Evolutionary conservation across 257 asterid genomes (phyloP), one percentile per base, ranked within the genome.

Genomic region (Solanum tarapatanum): DNA sequence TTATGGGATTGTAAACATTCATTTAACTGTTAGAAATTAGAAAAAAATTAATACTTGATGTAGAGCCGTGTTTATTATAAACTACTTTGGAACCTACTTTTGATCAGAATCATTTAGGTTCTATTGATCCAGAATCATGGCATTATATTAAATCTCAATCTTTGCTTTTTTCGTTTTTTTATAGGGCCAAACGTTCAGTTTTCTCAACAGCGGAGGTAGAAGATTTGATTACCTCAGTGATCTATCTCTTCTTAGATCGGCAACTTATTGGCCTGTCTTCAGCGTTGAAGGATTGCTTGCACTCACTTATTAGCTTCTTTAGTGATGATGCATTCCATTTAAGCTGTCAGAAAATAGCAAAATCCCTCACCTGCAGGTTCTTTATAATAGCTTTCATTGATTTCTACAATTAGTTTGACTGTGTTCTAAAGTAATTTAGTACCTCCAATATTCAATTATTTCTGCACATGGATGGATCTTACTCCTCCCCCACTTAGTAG

Each of bases 231-330:
- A 89, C 85, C 87, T 88, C 93, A 86, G 90, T 96, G 45, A 90
- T 93, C 84, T 89, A 90, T 55, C 89, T 96, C 90, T 95, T 93
- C 89, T 91, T 97, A 39, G 99, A 97, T 86, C 98, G 98, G 60
- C 92, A 90, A 92, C 92, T 96, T 84, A 72, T 93, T 35, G 98
- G 99, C 89, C 93, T 97, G 23, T 91, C 93, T n/a, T 87, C 87
- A 87, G 39, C 87, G 28, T 90, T 97, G 92, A 85, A 87, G 35
- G 94, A 94, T 88, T 92, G 94, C 89, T 69, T 96, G 93, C 84
- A 83, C 87, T 93, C 98, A 72, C 90, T 92, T 58, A 60, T 93
- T 48, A 90, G 87, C 88, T 95, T 86, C 92, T 97, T 96, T 86
- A 89, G 87, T 84, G 93, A 93, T 87, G 94, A 94, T 69, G 95